Base-by-base conservation (phyloP, 805 yeast species). In the Starmerella khaoyaiensis region DNA sequence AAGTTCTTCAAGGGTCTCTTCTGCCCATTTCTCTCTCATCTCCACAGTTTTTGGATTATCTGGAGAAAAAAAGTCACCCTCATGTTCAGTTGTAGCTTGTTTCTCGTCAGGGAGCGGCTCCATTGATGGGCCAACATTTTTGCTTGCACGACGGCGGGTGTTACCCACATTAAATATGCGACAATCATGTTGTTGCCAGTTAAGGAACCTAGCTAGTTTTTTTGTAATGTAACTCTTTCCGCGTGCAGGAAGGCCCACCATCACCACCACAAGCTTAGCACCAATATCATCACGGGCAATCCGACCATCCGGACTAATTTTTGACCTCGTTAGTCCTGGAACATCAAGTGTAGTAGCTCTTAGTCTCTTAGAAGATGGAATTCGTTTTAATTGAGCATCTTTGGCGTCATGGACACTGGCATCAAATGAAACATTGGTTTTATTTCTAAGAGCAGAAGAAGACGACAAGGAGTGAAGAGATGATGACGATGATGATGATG, bases 161-260 rank as follows among this genome's bases (percentile, higher is more conserved):
- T 90, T 81, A 1, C 98, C 98, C 21, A 90, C 98, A 53, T 87
- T 87, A 64, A 90, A 87, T 8, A 87, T 86, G 46, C 78, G 69
- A 42, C 93, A 76, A 48, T 80, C 83, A 51, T 86, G 93, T 59
- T 86, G 94, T 27, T 84, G 71, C 93, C 95, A 87, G 60, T 87
- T 87, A 55, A 87, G 64, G 59, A 82, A 90, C 42, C 97, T 63
- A 1, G 93, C 80, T 33, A 87, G 65, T 55, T 90, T 87, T 58
- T 84, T 87, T 36, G 96, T 83, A 45, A 87, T 74, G 56, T 86
- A 90, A 1, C 93, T 79, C 57, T 87, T 87, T 3, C 98, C 98
- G 37, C 96, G 66, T 0, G 96, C 96, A 0, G 97, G 97, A 21
- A 40, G 37, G n/a, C 98, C 98, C 12, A 87, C 95, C 97, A 87